These are phyloP conservation scores for Cyclostephanos invisitatus DNA, from an alignment of 108 stramenopile genomes.

Conservation along the genomic window DNA sequence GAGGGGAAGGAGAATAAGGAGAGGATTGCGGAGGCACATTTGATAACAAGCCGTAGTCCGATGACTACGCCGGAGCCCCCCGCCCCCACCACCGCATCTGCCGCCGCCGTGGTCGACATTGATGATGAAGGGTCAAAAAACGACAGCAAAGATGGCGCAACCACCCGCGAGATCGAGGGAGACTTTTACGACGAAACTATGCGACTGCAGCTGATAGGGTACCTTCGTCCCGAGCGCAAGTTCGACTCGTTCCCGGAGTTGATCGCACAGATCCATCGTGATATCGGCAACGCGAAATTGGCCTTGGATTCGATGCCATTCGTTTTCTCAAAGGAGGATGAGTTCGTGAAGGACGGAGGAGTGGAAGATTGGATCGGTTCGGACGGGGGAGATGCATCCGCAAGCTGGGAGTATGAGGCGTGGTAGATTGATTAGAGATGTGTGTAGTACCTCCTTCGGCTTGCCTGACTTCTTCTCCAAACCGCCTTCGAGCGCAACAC, in stretches of 20 bases:
- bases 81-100: too few species aligned
- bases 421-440: constrained; percentile 17
- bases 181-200: constrained; percentile 87
- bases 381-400: constrained; percentile 65
- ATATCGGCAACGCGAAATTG: constrained; percentile 63
- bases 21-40: constrained; percentile 90
- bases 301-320: constrained; percentile 61
- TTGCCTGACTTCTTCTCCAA: not conserved
- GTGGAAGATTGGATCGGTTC: constrained; percentile 62
- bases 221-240: constrained; percentile 78
- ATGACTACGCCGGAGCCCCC: constrained; percentile 12
- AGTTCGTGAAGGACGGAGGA: constrained; percentile 28
- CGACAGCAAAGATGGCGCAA: constrained; percentile 17
- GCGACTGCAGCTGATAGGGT: constrained; percentile 75
- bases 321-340: constrained; percentile 45
- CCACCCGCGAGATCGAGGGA: constrained; percentile 24
- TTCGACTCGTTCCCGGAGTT: constrained; percentile 79
- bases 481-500: too few species aligned
- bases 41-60: constrained; percentile 58
- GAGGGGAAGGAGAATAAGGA: constrained; percentile 84
- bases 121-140: constrained; percentile 15
- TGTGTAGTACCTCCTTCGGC: constrained; percentile 1
- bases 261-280: constrained; percentile 72
- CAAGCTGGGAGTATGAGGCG: constrained; percentile 80
- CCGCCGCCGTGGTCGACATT: not conserved